These are phyloP conservation scores for Candida hungchunana DNA, from an alignment of 805 yeast species.

Conservation along the genomic window DNA sequence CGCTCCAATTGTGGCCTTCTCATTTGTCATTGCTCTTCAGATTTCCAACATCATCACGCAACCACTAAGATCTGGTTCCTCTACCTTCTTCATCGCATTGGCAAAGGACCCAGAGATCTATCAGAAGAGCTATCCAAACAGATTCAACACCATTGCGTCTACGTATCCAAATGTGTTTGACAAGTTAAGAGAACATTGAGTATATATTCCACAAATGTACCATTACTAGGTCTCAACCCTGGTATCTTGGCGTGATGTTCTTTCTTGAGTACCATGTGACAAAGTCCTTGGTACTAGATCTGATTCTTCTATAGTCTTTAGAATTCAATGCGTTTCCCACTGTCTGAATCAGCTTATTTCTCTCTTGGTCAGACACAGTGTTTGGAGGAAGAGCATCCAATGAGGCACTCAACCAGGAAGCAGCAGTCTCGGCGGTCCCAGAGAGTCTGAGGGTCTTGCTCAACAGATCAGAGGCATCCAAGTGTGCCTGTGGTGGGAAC, in stretches of 20 bases:
- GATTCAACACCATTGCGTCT: slow-evolving; percentile 59
- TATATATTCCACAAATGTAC: background rate
- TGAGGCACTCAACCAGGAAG: slow-evolving; percentile 58
- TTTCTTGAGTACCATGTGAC: slow-evolving; percentile 80
- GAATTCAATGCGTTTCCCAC: slow-evolving; percentile 58
- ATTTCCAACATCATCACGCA: slow-evolving; percentile 68
- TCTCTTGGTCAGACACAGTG: slow-evolving; percentile 64
- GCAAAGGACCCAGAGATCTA: slow-evolving; percentile 84
- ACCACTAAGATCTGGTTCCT: slow-evolving; percentile 74
- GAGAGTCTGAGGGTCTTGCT: slow-evolving; percentile 58
- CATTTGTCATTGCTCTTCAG: slow-evolving; percentile 71
- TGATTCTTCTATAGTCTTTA: slow-evolving; percentile 68
- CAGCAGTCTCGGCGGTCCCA: slow-evolving; percentile 32
- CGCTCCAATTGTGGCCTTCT: slow-evolving; percentile 71
- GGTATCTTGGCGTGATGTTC: slow-evolving; percentile 49
- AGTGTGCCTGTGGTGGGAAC: slow-evolving; percentile 64
- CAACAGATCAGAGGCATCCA: slow-evolving; percentile 72
- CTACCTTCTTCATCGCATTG: slow-evolving; percentile 79
- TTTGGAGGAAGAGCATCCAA: slow-evolving; percentile 55
- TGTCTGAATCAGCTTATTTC: slow-evolving; percentile 53
- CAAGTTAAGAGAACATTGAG: slow-evolving; percentile 33
- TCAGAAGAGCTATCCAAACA: slow-evolving; percentile 64
- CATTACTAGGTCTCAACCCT: slow-evolving; percentile 3
- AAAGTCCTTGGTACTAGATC: slow-evolving; percentile 71
- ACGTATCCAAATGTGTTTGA: slow-evolving; percentile 67